Conservation (phyloP, 495 filamentous ascomycete species). For the Trichoderma asperelloides region DNA sequence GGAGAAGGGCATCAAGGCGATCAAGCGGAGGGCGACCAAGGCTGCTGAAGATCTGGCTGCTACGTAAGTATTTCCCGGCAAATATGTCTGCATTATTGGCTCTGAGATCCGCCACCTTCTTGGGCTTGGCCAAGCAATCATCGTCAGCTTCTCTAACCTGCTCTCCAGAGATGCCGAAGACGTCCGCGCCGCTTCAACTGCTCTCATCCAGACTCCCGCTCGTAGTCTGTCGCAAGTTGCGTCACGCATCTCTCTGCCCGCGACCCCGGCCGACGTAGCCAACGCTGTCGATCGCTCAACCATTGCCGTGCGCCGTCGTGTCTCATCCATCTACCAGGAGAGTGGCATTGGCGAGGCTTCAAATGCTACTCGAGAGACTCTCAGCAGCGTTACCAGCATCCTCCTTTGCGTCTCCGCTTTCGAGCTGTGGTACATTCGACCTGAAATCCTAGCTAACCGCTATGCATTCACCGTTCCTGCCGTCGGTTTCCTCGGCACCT, state of each 20-base stretch:
- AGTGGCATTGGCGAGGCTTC: slow-evolving; percentile 46
- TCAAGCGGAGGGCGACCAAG: slow-evolving; percentile 38
- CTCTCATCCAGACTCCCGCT: slow-evolving; percentile 49
- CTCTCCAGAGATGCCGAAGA: slow-evolving; percentile 17
- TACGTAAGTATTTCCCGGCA: slow-evolving; percentile 30
- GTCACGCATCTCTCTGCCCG: slow-evolving; percentile 55
- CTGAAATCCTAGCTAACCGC: slow-evolving; percentile 54
- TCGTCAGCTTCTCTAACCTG: neutral
- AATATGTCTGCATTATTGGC: neutral
- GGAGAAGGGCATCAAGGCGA: slow-evolving; percentile 31
- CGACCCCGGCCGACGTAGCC: slow-evolving; percentile 78
- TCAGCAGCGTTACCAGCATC: slow-evolving; percentile 59
- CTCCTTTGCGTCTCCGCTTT: slow-evolving; percentile 53
- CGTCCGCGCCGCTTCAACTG: slow-evolving; percentile 28
- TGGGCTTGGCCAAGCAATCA: neutral
- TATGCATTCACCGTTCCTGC: slow-evolving; percentile 64
- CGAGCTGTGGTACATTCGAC: slow-evolving; percentile 53
- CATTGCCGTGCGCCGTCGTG: slow-evolving; percentile 47
- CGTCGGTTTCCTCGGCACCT: slow-evolving; percentile 41
- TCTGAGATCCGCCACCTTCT: neutral
- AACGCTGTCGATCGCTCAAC: slow-evolving; percentile 71
- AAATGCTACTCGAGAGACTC: slow-evolving; percentile 52
- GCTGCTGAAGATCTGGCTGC: slow-evolving; percentile 35
- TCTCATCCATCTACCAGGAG: slow-evolving; percentile 38
- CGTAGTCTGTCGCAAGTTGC: slow-evolving; percentile 42